Percentiles rank a stretch among this genome's conserved stretches.
Evolutionary conservation across 257 asterid genomes (phyloP).

Genomic region (Fraxinus anomala): DNA sequence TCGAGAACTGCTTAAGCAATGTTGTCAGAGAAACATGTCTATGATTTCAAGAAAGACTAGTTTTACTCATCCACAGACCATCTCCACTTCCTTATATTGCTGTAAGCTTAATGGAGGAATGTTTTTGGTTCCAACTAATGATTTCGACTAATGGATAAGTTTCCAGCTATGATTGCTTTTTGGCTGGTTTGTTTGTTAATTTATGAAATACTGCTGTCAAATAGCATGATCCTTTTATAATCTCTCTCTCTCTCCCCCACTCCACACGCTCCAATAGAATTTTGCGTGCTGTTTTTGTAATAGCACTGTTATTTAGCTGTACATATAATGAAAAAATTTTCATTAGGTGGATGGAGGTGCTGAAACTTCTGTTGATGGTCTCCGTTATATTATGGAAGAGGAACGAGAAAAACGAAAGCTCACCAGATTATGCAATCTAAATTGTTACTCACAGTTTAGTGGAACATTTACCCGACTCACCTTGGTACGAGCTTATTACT

Average conservation of each 20-base stretch:
- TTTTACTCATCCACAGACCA: conserved; percentile 4
- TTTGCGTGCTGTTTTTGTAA: neutral
- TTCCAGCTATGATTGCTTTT: neutral
- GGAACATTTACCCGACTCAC: conserved; percentile 86
- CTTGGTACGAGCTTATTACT: conserved; percentile 55
- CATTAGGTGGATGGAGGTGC: conserved; percentile 67
- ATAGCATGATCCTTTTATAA: neutral
- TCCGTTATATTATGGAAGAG: conserved; percentile 70
- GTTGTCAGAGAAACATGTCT: neutral
- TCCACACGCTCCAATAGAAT: neutral
- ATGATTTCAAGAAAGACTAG: neutral
- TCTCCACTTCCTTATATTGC: neutral
- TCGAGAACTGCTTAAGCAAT: neutral
- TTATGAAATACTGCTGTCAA: neutral
- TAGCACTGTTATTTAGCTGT: neutral
- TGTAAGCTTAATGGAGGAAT: neutral
- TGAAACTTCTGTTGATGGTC: conserved; percentile 52
- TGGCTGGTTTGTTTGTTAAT: neutral
- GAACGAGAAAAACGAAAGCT: conserved; percentile 69
- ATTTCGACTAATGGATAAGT: neutral
- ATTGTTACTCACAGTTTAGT: conserved; percentile 69
- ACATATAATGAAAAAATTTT: conserved; percentile 23
- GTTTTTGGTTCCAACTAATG: neutral
- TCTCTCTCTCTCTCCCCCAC: neutral
- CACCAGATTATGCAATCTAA: conserved; percentile 50